Evolutionary conservation across 2,329 filamentous ascomycete genomes (phyloP), one percentile per base, ranked within the genome.

Genomic region (Paecilomyces sp.): DNA sequence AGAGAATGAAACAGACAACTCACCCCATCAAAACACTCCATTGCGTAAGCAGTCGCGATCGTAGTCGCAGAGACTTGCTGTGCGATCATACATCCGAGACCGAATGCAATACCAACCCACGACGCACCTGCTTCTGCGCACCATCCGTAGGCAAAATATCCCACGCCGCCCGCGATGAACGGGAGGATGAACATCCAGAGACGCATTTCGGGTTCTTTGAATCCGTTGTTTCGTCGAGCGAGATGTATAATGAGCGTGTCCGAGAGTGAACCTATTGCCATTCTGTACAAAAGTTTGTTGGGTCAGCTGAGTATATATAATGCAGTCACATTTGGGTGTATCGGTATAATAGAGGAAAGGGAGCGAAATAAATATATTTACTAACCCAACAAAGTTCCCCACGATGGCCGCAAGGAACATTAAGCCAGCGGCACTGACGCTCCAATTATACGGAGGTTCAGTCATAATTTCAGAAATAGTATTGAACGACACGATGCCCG

Each of bases 141-240:
- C 74, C 74, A 76, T 53, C 74, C 74, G 58, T 77, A 77, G 33
- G 72, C 63, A 55, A 76, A 69, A 57, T 76, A 77, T 0, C 75
- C 74, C 4, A 73, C 57, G 0, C 65, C 69, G 1, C 67, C 72
- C 55, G 73, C 73, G 15, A 74, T 58, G 30, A 72, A 68, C 2
- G 67, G 67, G 33, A 73, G 64, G 1, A 68, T 57, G 8, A 75
- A 69, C 5, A 68, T 66, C 72, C 72, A 77, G 5, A 78, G 66
- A 31, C 72, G 68, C 73, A 75, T 74, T 54, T 76, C 73, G 12
- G 72, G 73, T 31, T 74, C 73, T 60, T 75, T 73, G 51, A 72
- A 68, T 4, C 71, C 71, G 24, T 66, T 68, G 57, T 75, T 75
- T 12, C 69, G 67, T 11, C 70, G 67, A 8, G 72, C 67, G 12